Conservation (phyloP, 139 green algal genomes). For the Deuterostichococcus epilithicus region DNA sequence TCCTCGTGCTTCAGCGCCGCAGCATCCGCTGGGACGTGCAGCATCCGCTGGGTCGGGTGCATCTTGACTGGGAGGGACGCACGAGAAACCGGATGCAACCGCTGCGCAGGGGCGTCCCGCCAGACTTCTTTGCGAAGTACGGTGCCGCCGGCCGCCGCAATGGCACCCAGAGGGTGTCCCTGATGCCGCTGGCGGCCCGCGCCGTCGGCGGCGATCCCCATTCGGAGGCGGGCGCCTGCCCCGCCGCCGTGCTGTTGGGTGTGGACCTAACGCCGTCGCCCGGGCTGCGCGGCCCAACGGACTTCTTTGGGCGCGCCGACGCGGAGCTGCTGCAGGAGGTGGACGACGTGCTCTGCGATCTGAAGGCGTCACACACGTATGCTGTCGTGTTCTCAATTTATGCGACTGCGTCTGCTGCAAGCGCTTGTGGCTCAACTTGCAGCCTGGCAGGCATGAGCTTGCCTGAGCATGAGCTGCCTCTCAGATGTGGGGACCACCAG, state of each 20-base stretch:
- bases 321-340: slow-evolving; percentile 15
- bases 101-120: slow-evolving; percentile 16
- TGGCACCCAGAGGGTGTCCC: slow-evolving; percentile 12
- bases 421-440: too few species aligned
- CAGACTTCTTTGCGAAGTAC: slow-evolving; percentile 42
- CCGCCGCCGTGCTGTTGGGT: slow-evolving; percentile 43
- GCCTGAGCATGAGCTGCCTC: too few species aligned
- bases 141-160: slow-evolving; percentile 28
- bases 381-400: too few species aligned
- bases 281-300: slow-evolving; percentile 52
- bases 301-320: slow-evolving; percentile 53
- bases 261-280: slow-evolving; percentile 49
- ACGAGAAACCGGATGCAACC: too few species aligned
- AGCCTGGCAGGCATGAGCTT: too few species aligned
- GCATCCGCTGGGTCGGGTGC: too few species aligned
- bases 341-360: neutral
- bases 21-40: too few species aligned
- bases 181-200: slow-evolving; percentile 8
- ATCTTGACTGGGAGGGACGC: too few species aligned
- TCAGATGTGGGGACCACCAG: too few species aligned
- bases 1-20: too few species aligned
- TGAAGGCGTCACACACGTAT: neutral
- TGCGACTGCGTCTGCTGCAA: too few species aligned
- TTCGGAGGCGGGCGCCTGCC: slow-evolving; percentile 25
- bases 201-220: neutral